A percentile compares a stretch with the other conserved stretches of the same genome.
phyloP scores from a whole-genome alignment of 441 rosid species.

The Gossypium trilobum region DNA sequence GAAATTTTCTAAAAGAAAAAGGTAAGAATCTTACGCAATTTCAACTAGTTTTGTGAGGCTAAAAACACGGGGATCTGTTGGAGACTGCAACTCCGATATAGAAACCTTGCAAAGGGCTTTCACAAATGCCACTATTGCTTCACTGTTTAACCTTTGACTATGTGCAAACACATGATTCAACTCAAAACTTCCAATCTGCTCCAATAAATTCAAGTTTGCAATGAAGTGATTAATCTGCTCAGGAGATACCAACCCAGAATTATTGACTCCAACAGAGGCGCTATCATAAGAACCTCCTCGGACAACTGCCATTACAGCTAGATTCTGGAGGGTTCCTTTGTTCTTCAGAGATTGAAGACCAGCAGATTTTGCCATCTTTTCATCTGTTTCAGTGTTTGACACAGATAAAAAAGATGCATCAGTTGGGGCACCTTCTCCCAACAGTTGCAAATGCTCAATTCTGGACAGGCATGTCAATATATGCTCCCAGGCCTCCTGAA shows the following conservation, averaged over 20 bases:
- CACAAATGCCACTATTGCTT: slow-evolving; percentile 92
- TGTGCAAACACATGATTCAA: slow-evolving; percentile 91
- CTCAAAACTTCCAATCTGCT: slow-evolving; percentile 91
- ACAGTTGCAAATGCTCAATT: slow-evolving; percentile 87
- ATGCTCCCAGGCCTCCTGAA: slow-evolving; percentile 97
- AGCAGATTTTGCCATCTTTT: slow-evolving; percentile 39
- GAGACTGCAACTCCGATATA: slow-evolving; percentile 90
- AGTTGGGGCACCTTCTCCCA: slow-evolving; percentile 94
- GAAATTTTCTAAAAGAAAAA: not conserved
- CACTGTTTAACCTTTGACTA: slow-evolving; percentile 91
- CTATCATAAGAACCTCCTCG: slow-evolving; percentile 98
- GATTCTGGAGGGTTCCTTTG: slow-evolving; percentile 84
- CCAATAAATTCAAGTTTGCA: slow-evolving; percentile 89
- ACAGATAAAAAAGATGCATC: slow-evolving; percentile 74
- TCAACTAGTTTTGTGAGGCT: slow-evolving; percentile 96
- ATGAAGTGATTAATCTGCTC: slow-evolving; percentile 76
- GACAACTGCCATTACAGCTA: slow-evolving; percentile 95
- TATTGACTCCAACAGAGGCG: slow-evolving; percentile 50
- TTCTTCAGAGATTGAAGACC: slow-evolving; percentile 66
- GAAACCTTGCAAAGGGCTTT: slow-evolving; percentile 94
- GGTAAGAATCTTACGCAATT: slow-evolving; percentile 69
- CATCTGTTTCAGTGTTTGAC: slow-evolving; percentile 66
- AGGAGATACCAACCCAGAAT: slow-evolving; percentile 55
- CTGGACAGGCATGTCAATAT: slow-evolving; percentile 92
- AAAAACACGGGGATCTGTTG: slow-evolving; percentile 95